Evolutionary conservation across 768 basidiomycete genomes (phyloP), one percentile per base, ranked within the genome.

Genomic region (Mycena galopus): DNA sequence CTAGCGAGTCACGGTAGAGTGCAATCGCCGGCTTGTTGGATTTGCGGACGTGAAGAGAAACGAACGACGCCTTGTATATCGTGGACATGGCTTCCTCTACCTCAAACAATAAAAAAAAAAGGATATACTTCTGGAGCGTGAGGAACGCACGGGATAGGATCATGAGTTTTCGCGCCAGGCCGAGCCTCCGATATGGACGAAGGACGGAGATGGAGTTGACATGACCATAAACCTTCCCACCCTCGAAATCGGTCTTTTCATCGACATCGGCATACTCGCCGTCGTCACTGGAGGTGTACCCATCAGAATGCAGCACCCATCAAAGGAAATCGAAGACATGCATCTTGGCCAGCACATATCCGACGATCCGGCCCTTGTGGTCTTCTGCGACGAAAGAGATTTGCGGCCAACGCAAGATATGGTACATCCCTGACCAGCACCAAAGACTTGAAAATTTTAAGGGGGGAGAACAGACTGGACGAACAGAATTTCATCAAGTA

Each of bases 311-410:
- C 16, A 14, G 30, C 10, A 12, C 56, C 29, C 9, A n/a, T 56
- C 30, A 5, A 12, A 6, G 23, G 19, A 3, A 19, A n/a, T 33
- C 14, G 44, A 32, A 10, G 2, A 84, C 89, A 56, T 73, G 97
- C 96, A 98, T 97, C 82, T 97, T 97, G 2, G 94, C 96, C n/a
- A 98, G 84, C 39, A 97, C 96, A 80, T 98, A 98, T 33, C 96
- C 96, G 2, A 98, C 95, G 66, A 98, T 92, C 67, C 94, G 87
- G 1, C 96, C 96, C 77, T 94, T 92, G 77, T 91, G 88, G 75
- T 97, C 96, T 78, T 96, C 96, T 0, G 96, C 96, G 8, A 98
- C 96, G 76, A 94, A 97, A 10, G 95, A 97, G 23, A 98, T 88
- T 72, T 95, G 92, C 0, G 96, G 96, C 96, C 96, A 98, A 8